Base-by-base conservation (phyloP, 2,329 filamentous ascomycete species). In the Didymosphaeria variabile region DNA sequence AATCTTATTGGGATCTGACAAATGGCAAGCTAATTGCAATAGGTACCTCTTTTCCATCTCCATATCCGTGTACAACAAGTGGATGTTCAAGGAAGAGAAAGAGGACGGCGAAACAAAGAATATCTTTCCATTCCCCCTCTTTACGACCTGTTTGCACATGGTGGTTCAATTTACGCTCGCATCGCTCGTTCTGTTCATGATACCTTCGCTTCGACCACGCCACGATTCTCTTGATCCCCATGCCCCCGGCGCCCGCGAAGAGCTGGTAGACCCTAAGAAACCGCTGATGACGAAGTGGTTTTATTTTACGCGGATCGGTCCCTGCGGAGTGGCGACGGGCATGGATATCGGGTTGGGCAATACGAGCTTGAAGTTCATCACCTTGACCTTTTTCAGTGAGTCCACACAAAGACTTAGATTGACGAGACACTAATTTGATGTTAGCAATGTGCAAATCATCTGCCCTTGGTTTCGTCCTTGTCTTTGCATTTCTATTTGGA, bases 271-370 rank as follows among this genome's bases (percentile, higher is more conserved):
- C 46, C 66, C 74, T 31, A 80, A 80, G 61, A 90, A 82, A 80
- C 88, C 76, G 77, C 79, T 92, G 55, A 94, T 98, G 90, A 93
- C 92, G 62, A 91, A 90, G 74, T 85, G 90, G 80, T 98, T 98
- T 82, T 99, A 98, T 78, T 80, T 97, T 36, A 96, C 93, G 12
- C 88, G 95, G 64, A 92, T 99, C 67, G 91, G 92, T 2, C 95
- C 95, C 1, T 98, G 95, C 75, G 95, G 94, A 68, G 88, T 90
- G 46, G 94, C 95, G 6, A 99, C 95, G 0, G 95, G 94, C 13
- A 86, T 99, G 61, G 95, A 99, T 77, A 97, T 99, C 79, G 95
- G 95, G 15, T 81, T 99, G 60, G 95, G 95, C 65, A 99, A 99
- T 75, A 97, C 93, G 79, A 97, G 93, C 56, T 84, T 99, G 70